Conservation (phyloP, 371 early-diverging fungal species). For the Amoeboaphelidium occidentale region DNA sequence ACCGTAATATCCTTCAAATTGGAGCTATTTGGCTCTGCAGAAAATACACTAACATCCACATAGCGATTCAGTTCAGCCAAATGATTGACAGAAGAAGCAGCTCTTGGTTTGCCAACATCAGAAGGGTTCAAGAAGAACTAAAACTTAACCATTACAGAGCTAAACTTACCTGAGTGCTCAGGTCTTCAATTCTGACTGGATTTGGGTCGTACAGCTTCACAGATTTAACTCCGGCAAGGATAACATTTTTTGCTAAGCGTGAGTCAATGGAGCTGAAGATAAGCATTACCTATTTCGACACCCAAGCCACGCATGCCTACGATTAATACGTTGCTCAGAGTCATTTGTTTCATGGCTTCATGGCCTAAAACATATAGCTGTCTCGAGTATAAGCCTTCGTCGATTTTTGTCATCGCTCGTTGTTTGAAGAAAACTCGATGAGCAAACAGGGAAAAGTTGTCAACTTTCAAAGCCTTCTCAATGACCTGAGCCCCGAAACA, state of each 20-base stretch:
- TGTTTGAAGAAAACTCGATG: no score
- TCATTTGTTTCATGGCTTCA: conserved; percentile 99
- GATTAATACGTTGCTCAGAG: conserved; percentile 81
- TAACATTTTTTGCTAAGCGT: conserved; percentile 84
- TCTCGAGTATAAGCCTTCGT: conserved; percentile 19
- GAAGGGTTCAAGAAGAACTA: conserved; percentile 75
- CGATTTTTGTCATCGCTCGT: no score
- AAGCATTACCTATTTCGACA: conserved; percentile 70
- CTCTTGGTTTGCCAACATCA: conserved; percentile 86
- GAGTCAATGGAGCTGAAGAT: neutral
- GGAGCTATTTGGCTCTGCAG: conserved; percentile 44
- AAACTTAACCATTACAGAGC: neutral
- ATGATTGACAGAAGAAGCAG: conserved; percentile 40
- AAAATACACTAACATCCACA: conserved; percentile 68
- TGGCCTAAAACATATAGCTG: conserved; percentile 77
- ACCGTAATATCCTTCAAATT: conserved; percentile 45
- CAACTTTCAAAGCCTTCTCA: no score
- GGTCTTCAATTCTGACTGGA: conserved; percentile 46
- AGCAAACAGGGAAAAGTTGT: no score
- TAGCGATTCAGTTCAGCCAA: conserved; percentile 94
- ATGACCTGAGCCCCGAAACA: no score
- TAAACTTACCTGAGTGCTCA: conserved; percentile 62
- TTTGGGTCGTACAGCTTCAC: conserved; percentile 79
- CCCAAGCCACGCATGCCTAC: conserved; percentile 93
- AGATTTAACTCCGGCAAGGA: conserved; percentile 95